Base-by-base conservation (phyloP, 306 rosid species). In the Sesbania bispinosa region DNA sequence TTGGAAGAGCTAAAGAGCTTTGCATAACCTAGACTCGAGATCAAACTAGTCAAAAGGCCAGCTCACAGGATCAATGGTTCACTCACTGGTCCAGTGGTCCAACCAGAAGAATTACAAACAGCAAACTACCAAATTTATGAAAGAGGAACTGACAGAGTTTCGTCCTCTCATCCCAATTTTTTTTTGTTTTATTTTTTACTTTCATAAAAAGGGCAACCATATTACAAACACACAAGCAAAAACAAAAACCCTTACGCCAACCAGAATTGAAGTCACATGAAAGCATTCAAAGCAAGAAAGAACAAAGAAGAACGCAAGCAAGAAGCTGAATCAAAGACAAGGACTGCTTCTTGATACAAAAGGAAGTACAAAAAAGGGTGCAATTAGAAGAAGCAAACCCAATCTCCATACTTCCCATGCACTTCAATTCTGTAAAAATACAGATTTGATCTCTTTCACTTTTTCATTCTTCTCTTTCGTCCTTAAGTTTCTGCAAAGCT, bases 31-130 rank as follows among this genome's bases (percentile, higher is more conserved):
- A 57, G 53, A 69, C 41, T 38, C 5, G 36, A 42, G 33, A 43
- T 55, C 58, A n/a, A 67, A 42, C 45, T 13, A 71, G 58, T 30
- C 59, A 58, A 58, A 55, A 54, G 14, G 15, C 9, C 70, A 48
- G 29, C 23, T 45, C 62, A 61, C 5, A 6, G 32, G 32, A 30
- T 66, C 48, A 53, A 50, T 10, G 19, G 58, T 54, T 39, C 19
- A 69, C 19, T 24, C 5, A 0, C 50, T 33, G 43, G 18, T 45
- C 19, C 43, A 30, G 7, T 15, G 23, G 18, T 55, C 59, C n/a
- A 58, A 29, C 77, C 43, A 30, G 59, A 32, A 26, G 15, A 24
- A 7, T 52, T 13, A 42, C 10, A n/a, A 46, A 60, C 0, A 4
- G 41, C 7, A 57, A 71, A 55, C 57, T n/a, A n/a, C n/a, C 55